These are phyloP conservation scores for Curvularia lunata DNA, from an alignment of 2,329 filamentous ascomycete genomes.

Conservation along the genomic window DNA sequence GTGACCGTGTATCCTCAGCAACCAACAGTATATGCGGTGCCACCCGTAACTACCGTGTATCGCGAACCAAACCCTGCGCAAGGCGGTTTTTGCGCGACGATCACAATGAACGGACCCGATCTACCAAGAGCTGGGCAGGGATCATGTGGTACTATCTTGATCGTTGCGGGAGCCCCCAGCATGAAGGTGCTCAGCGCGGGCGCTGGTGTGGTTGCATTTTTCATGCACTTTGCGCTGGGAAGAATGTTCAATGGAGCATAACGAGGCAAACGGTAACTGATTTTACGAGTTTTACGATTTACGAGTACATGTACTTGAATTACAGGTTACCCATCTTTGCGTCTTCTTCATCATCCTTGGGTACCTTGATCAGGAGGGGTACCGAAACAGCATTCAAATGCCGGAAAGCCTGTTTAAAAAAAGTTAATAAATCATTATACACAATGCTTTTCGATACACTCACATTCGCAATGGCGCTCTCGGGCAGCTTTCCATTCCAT, in stretches of 20 bases:
- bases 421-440: slow-evolving; percentile 33
- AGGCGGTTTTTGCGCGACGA: slow-evolving; percentile 47
- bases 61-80: slow-evolving; percentile 31
- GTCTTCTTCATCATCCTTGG: slow-evolving; percentile 61
- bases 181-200: slow-evolving; percentile 29
- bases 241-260: slow-evolving; percentile 36
- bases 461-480: slow-evolving; percentile 58
- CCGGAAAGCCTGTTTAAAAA: slow-evolving; percentile 55
- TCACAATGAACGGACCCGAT: slow-evolving; percentile 45
- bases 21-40: slow-evolving; percentile 39
- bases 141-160: slow-evolving; percentile 47
- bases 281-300: slow-evolving; percentile 33
- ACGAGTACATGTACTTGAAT: slow-evolving; percentile 25
- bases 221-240: slow-evolving; percentile 36
- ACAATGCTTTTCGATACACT: slow-evolving; percentile 42
- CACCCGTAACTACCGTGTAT: slow-evolving; percentile 35
- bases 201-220: slow-evolving; percentile 20
- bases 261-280: slow-evolving; percentile 10
- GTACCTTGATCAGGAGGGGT: slow-evolving; percentile 59
- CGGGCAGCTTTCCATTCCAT: slow-evolving; percentile 62
- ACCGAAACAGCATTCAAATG: slow-evolving; percentile 60
- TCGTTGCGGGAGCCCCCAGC: slow-evolving; percentile 38
- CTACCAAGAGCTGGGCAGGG: slow-evolving; percentile 44
- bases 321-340: slow-evolving; percentile 54
- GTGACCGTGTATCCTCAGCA: slow-evolving; percentile 44